Evolutionary conservation across 2,329 filamentous ascomycete species (phyloP).

Genomic region (Hypomyces perniciosus): DNA sequence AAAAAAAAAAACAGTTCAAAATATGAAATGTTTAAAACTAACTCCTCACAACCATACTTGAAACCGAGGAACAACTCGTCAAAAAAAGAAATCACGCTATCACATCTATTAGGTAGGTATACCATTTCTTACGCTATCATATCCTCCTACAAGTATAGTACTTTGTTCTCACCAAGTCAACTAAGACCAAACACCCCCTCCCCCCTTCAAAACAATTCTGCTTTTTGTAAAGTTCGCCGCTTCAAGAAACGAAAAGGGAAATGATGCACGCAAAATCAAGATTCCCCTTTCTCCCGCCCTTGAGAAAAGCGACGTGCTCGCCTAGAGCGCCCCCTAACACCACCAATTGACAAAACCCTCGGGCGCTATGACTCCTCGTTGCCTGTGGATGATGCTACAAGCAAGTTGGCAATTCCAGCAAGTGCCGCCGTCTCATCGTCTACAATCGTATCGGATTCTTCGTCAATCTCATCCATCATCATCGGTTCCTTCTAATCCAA

Average conservation of each 20-base stretch:
- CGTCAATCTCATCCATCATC: conserved; percentile 7
- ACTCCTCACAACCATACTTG: background rate
- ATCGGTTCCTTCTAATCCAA: conserved; percentile 53
- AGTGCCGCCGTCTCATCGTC: too few species aligned
- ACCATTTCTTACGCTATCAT: conserved; percentile 7
- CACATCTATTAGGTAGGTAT: conserved; percentile 15
- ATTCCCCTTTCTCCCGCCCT: background rate
- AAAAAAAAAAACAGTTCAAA: background rate
- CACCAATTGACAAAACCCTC: background rate
- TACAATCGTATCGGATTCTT: conserved; percentile 15
- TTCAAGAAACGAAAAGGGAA: conserved; percentile 1
- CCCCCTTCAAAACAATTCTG: conserved; percentile 2
- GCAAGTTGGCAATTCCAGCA: too few species aligned
- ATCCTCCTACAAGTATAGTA: background rate
- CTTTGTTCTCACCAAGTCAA: background rate
- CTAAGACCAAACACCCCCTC: background rate
- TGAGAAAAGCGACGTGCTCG: too few species aligned
- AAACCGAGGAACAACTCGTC: too few species aligned
- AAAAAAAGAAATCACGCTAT: background rate
- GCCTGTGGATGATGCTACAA: too few species aligned
- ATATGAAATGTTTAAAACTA: background rate
- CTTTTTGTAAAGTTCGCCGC: conserved; percentile 8
- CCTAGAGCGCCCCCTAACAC: too few species aligned
- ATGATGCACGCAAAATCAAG: background rate
- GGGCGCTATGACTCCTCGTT: too few species aligned